Base-by-base conservation (phyloP, 768 basidiomycete genomes). In the Tremella fuciformis region DNA sequence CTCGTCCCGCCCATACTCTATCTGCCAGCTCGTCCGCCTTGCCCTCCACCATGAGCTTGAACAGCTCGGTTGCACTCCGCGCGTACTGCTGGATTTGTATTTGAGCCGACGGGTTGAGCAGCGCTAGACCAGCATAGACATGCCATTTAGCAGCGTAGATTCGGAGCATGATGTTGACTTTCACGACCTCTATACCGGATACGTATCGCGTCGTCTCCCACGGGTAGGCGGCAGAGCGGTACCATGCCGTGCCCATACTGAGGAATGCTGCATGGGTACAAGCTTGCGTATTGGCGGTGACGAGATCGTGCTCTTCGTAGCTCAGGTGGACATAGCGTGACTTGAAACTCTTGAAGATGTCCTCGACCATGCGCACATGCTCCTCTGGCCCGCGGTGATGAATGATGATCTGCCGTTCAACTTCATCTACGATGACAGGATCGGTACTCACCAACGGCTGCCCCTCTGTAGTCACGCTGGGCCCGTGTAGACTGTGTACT, bases 161-260 rank as follows among this genome's bases (percentile, higher is more conserved):
- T 0, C 96, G 89, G 18, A 96, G 83, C 62, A 88, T 86, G 77
- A 97, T 87, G 81, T 99, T 99, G 69, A 91, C 92, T 79, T 99
- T 99, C 67, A 91, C 91, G 1, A 91, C 93, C 76, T 99, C 96
- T 67, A 99, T 92, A 0, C 96, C 96, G 21, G 92, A 90, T 26
- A 96, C 90, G 77, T 98, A 98, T 49, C 88, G 85, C 0, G 90
- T 89, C 15, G 78, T 77, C 77, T 97, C 94, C 96, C 96, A 98
- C 2, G 96, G 96, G 75, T 96, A 98, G 19, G 82, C 81, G 8
- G 80, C 78, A 9, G 85, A 81, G 38, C 83, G 82, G 37, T 84
- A 83, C 96, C 96, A 99, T 0, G 96, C 96, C 0, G 91, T 94
- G 8, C 96, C 96, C 96, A 99, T 99, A 64, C 96, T 98, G 18